Conservation (phyloP, 495 filamentous ascomycete species). For the Lineolata rhizophorae region DNA sequence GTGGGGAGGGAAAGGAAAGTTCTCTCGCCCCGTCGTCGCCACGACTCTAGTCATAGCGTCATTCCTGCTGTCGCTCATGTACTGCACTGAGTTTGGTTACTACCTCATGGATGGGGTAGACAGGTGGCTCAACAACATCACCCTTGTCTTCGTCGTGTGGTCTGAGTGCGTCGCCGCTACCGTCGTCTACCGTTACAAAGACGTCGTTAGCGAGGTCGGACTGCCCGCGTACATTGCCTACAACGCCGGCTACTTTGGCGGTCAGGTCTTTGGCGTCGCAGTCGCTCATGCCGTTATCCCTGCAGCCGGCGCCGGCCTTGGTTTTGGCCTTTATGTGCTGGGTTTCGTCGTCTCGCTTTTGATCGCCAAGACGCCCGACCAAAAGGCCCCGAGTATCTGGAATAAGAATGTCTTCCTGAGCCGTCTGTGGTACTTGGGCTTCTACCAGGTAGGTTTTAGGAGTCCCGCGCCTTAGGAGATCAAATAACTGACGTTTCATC, state of each 20-base stretch:
- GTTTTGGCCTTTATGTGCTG: slow-evolving; percentile 11
- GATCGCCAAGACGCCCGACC: slow-evolving; percentile 10
- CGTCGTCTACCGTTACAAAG: slow-evolving; percentile 6
- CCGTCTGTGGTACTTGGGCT: slow-evolving; percentile 5
- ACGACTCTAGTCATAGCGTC: slow-evolving; percentile 2
- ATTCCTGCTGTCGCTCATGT: slow-evolving; percentile 3
- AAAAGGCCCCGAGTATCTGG: slow-evolving; percentile 16
- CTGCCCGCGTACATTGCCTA: slow-evolving; percentile 13
- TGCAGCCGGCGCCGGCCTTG: slow-evolving; percentile 12
- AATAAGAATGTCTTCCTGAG: slow-evolving; percentile 9
- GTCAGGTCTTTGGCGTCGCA: slow-evolving; percentile 16
- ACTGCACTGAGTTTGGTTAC: slow-evolving; percentile 7
- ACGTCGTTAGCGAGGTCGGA: slow-evolving; percentile 17
- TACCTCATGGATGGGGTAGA: slow-evolving; percentile 5
- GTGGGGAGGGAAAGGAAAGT: no score
- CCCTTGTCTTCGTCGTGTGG: slow-evolving; percentile 6
- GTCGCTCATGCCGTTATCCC: slow-evolving; percentile 15
- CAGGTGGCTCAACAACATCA: slow-evolving; percentile 5
- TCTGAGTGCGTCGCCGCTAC: slow-evolving; percentile 3
- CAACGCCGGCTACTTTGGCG: slow-evolving; percentile 19
- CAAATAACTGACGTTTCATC: background rate
- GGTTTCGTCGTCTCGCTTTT: slow-evolving; percentile 1
- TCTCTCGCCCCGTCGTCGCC: slow-evolving; percentile 1
- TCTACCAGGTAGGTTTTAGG: slow-evolving; percentile 4
- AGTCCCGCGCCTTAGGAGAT: background rate